Conservation (phyloP, 73 alveolate species). For the Blepharisma japonicum region DNA sequence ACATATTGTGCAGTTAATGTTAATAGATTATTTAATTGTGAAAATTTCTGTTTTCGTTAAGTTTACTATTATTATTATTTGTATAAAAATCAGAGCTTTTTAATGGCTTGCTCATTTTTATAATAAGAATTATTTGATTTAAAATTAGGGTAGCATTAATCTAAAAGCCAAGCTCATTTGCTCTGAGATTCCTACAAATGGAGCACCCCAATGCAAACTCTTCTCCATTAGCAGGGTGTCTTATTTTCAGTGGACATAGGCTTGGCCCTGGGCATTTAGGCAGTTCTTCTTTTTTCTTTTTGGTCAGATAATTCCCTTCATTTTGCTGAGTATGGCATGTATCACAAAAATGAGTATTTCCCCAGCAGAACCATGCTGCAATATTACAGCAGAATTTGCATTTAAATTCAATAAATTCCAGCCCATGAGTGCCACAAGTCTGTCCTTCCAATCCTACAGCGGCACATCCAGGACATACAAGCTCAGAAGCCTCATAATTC, state of each 20-base stretch:
- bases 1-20: too few species aligned
- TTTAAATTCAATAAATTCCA: constrained; percentile 87
- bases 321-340: constrained; percentile 92
- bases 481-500: constrained; percentile 86
- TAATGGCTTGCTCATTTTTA: too few species aligned
- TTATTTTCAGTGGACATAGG: constrained; percentile 79
- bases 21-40: too few species aligned
- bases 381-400: constrained; percentile 93
- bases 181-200: constrained; percentile 79
- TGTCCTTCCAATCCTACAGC: constrained; percentile 87
- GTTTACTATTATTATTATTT: too few species aligned
- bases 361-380: constrained; percentile 98
- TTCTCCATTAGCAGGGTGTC: constrained; percentile 97
- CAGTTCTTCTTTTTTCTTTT: constrained; percentile 66
- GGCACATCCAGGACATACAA: constrained; percentile 92
- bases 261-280: constrained; percentile 82
- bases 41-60: too few species aligned
- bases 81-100: too few species aligned
- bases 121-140: not conserved
- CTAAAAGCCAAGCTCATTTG: constrained; percentile 48
- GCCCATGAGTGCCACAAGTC: constrained; percentile 87
- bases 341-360: constrained; percentile 98
- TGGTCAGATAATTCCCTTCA: constrained; percentile 86
- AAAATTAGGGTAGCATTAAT: not conserved
- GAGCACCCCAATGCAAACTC: constrained; percentile 97